Evolutionary conservation across 1,284 basidiomycete genomes (phyloP).

Genomic region (Lentinula novae-zelandiae): DNA sequence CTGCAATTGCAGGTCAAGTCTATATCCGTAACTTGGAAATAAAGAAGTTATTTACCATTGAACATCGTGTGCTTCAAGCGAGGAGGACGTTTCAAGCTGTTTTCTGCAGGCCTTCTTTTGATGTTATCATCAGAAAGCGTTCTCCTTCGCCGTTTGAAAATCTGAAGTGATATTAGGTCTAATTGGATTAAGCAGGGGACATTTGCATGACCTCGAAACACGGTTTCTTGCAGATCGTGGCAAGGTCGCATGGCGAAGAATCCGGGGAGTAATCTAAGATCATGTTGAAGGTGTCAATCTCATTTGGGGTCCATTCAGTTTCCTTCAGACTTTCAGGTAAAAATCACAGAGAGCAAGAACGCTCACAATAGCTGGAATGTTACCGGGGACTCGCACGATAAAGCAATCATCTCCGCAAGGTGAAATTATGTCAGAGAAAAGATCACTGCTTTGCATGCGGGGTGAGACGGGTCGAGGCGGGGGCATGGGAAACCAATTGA

Average conservation of each 20-base stretch:
- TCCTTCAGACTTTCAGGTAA: neutral
- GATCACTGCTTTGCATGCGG: conserved; percentile 20
- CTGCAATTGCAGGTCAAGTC: conserved; percentile 16
- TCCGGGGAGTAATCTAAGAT: conserved; percentile 33
- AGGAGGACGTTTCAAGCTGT: neutral
- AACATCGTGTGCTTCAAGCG: neutral
- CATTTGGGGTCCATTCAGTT: conserved; percentile 17
- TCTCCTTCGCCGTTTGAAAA: conserved; percentile 21
- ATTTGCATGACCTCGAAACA: conserved; percentile 37
- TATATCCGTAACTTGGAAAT: neutral
- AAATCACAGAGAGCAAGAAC: neutral
- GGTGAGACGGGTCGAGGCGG: conserved; percentile 24
- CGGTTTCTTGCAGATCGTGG: conserved; percentile 36
- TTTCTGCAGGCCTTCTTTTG: neutral
- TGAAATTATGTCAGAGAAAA: conserved; percentile 19
- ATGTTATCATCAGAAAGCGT: conserved; percentile 9
- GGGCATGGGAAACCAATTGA: conserved; percentile 20
- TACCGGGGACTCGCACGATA: conserved; percentile 20
- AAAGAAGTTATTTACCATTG: neutral
- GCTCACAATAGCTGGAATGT: neutral
- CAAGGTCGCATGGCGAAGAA: conserved; percentile 38
- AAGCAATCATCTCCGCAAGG: conserved; percentile 40
- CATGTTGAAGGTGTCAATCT: conserved; percentile 24
- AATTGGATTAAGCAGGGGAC: neutral
- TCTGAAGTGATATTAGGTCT: conserved; percentile 13